Base-by-base conservation (phyloP, 148 eudicot species). In the Pharnaceum exiguum region DNA sequence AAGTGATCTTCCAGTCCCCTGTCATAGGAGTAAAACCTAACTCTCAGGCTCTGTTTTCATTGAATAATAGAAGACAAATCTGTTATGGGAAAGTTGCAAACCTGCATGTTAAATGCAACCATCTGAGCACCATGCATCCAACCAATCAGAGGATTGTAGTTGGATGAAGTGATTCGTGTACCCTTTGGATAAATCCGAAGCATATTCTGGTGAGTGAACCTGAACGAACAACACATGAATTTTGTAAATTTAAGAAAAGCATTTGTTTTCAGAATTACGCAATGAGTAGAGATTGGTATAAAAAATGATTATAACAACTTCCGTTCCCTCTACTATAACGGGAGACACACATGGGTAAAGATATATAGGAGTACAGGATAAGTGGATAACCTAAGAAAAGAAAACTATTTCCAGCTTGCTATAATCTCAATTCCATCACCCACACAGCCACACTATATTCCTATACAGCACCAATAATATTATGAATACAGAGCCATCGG, bases 101-200 rank as follows among this genome's bases (percentile, higher is more conserved):
- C 96, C 87, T 88, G 96, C 96, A 89, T 89, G 71, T 85, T 85
- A 58, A 85, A 82, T 50, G 94, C 94, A 61, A 89, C 96, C 96
- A 89, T 89, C 63, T 89, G 96, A 73, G 94, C 90, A 54, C 96
- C 96, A 66, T 89, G 94, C 71, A 66, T 78, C 96, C 96, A 89
- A 55, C 79, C 94, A 66, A 79, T 71, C 18, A 83, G 70, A 13
- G 96, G 96, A 42, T 85, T 77, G 62, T 82, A 89, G 60, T 89
- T 89, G 17, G 96, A 89, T 21, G 96, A 89, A 78, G 77, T 73
- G 26, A 89, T 60, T 29, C 96, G 81, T 50, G 77, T 79, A 18
- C 90, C 94, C 68, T 89, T 89, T 1, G 96, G 96, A 62, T 89
- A 89, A 36, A 89, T 74, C 61, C 96, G 73, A 71, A 89, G 80